Conservation (phyloP, 2,329 filamentous ascomycete species). For the Fusarium sp. region DNA sequence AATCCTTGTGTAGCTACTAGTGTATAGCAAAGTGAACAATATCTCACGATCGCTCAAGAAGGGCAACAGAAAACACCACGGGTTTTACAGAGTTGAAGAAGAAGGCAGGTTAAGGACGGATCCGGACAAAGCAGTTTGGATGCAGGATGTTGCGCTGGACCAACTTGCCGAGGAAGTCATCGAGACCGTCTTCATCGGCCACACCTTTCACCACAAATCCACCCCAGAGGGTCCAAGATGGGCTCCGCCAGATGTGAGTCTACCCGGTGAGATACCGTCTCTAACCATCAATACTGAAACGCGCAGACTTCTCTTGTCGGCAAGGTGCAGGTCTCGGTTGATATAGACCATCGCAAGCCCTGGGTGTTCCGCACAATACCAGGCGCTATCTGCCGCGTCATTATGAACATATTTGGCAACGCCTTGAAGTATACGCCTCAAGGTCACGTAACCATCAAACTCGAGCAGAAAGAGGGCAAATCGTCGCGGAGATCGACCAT, state of each 20-base stretch:
- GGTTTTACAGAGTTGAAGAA: background rate
- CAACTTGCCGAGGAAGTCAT: background rate
- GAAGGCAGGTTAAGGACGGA: background rate
- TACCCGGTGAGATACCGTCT: background rate
- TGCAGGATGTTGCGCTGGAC: background rate
- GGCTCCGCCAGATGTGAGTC: background rate
- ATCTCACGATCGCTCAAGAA: background rate
- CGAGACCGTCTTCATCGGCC: background rate
- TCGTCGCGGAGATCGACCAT: background rate
- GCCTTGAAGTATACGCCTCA: slow-evolving; percentile 67
- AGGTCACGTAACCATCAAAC: slow-evolving; percentile 59
- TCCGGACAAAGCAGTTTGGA: background rate
- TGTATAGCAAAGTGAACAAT: background rate
- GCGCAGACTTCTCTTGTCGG: background rate
- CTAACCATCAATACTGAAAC: too few species aligned
- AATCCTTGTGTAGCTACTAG: background rate
- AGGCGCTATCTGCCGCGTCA: slow-evolving; percentile 61
- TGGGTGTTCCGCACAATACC: slow-evolving; percentile 63
- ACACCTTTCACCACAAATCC: background rate
- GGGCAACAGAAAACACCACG: background rate
- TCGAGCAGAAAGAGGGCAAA: background rate
- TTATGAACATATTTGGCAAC: slow-evolving; percentile 71
- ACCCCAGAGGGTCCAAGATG: background rate
- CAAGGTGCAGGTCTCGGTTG: background rate
- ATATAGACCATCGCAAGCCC: slow-evolving; percentile 1